Evolutionary conservation across 345 rosid genomes (phyloP), one percentile per base, ranked within the genome.

Genomic region (Arabis alpina): DNA sequence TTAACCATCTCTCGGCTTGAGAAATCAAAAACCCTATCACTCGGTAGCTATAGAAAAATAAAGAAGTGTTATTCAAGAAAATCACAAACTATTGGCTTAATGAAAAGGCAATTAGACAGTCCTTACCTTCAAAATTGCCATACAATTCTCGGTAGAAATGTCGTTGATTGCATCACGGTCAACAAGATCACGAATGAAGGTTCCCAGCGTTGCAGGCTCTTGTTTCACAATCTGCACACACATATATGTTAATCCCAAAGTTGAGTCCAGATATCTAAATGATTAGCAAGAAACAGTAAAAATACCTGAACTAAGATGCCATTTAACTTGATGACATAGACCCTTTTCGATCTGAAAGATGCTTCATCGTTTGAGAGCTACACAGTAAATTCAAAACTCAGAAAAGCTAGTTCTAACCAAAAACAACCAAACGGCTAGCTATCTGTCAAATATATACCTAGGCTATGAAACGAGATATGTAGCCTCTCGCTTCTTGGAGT

Each of bases 21-120:
- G 83, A 94, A 92, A 80, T 94, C 99, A 82, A 94, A 94, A 63
- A 94, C 98, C 77, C 92, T 98, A 80, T 94, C 99, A 65, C 98
- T 92, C 51, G 92, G 81, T 62, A 94, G 98, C 99, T 94, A 88
- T 62, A 25, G 24, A 68, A 25, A 2, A 32, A 50, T n/a, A 1
- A 64, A 59, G 55, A 54, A 47, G 49, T 62, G 48, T 79, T 65
- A 74, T 23, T 30, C 24, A 53, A 40, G 49, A 25, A 14, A 48
- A 45, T 1, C 50, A 25, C 41, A n/a, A 47, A 54, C n/a, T n/a
- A n/a, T n/a, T n/a, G n/a, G n/a, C 32, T 63, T 12, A 62, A 37
- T 36, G 50, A 49, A 63, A 45, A 63, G 54, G 64, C 25, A 47
- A 16, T 37, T 63, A 63, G 57, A 15, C 12, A 56, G n/a, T 5